Base-by-base conservation (phyloP, 208 protist species). In the Leishmania turanica region DNA sequence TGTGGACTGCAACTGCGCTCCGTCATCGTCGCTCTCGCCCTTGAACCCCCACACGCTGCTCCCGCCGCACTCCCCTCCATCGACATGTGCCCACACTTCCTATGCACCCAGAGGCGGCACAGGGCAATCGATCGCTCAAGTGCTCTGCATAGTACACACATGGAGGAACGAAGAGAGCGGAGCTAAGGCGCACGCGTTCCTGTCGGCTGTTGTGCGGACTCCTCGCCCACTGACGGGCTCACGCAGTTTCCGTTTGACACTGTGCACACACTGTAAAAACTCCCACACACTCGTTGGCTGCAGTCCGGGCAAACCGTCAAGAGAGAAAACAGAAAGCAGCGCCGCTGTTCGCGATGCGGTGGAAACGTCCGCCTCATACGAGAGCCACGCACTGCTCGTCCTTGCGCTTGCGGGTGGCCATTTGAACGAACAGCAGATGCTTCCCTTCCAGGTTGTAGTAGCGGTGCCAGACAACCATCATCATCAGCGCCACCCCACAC, bases 401-500 rank as follows among this genome's bases (percentile, higher is more conserved):
- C 5, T 40, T 77, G 45, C 89, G 90, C 81, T 90, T 93, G 37
- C 85, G 85, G 53, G 84, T 83, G 7, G 90, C 88, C 85, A 91
- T 91, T 40, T 86, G 86, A 47, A 97, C 78, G 83, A 97, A 97
- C 76, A 88, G 84, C 60, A 95, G 72, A 77, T 97, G 90, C 27
- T 81, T 87, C 11, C 90, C 93, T 1, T 93, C 88, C 3, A 97
- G 75, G 58, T 90, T 93, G 87, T 97, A 97, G 47, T 79, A 81
- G 1, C 80, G 76, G 11, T 68, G 47, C 92, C 93, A 97, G 15
- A 87, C 74, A 21, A 73, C 70, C 3, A 87, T 53, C 80, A 82
- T 86, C 45, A 76, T 9, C 47, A 85, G 34, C 19, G 88, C 81
- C 31, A 78, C 76, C 1, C 75, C 70, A 2, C 88, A 66, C 53